These are phyloP conservation scores for Eucalyptus albens DNA, from an alignment of 345 rosid species.

Conservation along the genomic window DNA sequence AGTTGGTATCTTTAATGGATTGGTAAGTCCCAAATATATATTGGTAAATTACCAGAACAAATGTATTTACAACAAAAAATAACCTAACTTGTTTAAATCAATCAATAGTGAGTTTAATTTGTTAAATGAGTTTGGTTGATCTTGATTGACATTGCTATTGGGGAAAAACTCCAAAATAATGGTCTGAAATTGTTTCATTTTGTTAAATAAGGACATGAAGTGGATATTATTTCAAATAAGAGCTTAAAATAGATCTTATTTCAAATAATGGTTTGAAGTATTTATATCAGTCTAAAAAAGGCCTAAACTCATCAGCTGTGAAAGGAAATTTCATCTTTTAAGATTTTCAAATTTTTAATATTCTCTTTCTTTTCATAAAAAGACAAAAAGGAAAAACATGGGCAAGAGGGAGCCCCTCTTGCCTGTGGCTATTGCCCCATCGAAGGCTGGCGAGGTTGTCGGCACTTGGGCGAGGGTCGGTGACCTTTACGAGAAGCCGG, in stretches of 20 bases:
- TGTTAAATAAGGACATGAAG: too few relatives aligned
- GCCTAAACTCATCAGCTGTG: fast-evolving
- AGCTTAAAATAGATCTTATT: fast-evolving
- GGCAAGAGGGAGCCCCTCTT: too few relatives aligned
- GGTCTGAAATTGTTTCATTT: too few relatives aligned
- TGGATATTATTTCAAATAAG: too few relatives aligned
- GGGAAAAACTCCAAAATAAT: too few relatives aligned
- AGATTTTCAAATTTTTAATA: too few relatives aligned
- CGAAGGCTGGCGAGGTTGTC: fast-evolving
- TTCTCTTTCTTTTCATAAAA: too few relatives aligned
- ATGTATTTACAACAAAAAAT: background rate
- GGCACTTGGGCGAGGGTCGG: fast-evolving
- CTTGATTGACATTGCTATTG: too few relatives aligned
- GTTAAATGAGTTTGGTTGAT: background rate
- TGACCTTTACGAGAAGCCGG: fast-evolving
- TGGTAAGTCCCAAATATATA: background rate
- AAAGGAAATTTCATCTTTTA: too few relatives aligned
- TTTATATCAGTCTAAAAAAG: fast-evolving
- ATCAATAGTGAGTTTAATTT: background rate
- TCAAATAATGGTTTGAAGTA: fast-evolving
- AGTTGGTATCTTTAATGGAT: background rate
- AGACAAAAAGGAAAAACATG: too few relatives aligned
- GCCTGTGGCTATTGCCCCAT: fast-evolving
- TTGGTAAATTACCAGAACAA: background rate
- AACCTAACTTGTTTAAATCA: background rate